Percentiles rank a stretch among this genome's conserved stretches.
phyloP scores from a whole-genome alignment of 352 stramenopile species.

The Pythium guiyangense region DNA sequence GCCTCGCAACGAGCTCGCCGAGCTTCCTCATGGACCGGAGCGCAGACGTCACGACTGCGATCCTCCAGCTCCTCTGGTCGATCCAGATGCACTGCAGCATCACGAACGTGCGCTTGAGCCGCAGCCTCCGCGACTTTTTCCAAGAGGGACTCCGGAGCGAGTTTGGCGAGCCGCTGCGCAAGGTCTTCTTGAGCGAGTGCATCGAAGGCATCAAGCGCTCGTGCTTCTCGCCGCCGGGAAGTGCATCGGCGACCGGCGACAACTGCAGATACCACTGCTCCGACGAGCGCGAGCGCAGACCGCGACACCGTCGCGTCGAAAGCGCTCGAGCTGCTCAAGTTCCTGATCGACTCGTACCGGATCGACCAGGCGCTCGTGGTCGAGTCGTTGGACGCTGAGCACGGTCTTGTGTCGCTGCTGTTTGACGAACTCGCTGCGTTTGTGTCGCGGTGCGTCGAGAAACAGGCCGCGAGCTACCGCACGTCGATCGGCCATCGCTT shows the following conservation, averaged over 20 bases:
- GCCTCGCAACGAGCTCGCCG: slow-evolving; percentile 55
- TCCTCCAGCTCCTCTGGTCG: slow-evolving; percentile 77
- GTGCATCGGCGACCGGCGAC: not conserved
- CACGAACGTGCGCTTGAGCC: slow-evolving; percentile 51
- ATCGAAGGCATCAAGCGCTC: slow-evolving; percentile 76
- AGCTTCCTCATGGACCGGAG: slow-evolving; percentile 71
- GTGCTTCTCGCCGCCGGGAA: slow-evolving; percentile 31
- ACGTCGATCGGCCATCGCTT: slow-evolving; percentile 77
- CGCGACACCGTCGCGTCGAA: slow-evolving; percentile 55
- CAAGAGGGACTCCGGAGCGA: slow-evolving; percentile 74
- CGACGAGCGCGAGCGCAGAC: slow-evolving; percentile 16
- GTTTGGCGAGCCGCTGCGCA: slow-evolving; percentile 60
- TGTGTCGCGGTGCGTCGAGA: slow-evolving; percentile 50
- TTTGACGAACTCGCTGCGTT: slow-evolving; percentile 84
- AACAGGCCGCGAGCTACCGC: slow-evolving; percentile 47
- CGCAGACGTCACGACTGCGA: slow-evolving; percentile 50
- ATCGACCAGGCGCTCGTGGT: slow-evolving; percentile 62
- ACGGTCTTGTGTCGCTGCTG: slow-evolving; percentile 65
- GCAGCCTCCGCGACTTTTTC: slow-evolving; percentile 74
- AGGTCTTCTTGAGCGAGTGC: slow-evolving; percentile 67
- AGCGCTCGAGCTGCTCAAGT: slow-evolving; percentile 78
- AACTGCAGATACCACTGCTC: not conserved
- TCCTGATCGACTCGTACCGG: slow-evolving; percentile 83
- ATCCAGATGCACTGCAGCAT: slow-evolving; percentile 76
- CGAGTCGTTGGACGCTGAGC: slow-evolving; percentile 67